Percentiles rank a stretch among this genome's conserved stretches.
Evolutionary conservation across 2,329 filamentous ascomycete species (phyloP).

Genomic region (Neonectria hederae): DNA sequence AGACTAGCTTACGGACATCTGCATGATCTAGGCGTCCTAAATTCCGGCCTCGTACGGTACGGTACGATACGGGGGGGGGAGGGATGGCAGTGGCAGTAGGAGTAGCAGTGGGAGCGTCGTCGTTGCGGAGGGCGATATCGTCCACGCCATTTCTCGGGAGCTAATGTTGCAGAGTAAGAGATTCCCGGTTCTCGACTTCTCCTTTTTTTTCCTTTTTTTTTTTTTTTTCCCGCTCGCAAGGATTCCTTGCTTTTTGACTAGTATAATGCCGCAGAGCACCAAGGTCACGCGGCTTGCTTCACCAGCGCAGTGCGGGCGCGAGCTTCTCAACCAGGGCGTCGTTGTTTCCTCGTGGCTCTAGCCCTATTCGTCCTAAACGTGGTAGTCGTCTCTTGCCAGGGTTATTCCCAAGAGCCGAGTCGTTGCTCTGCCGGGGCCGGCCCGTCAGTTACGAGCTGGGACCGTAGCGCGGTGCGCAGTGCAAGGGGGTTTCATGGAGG

Average conservation of each 20-base stretch:
- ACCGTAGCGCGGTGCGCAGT: background rate
- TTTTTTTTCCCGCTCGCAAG: background rate
- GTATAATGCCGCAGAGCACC: background rate
- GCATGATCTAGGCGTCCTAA: background rate
- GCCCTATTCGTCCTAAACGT: background rate
- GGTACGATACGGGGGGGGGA: no score
- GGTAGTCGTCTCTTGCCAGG: background rate
- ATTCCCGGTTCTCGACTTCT: background rate
- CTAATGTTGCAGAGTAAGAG: no score
- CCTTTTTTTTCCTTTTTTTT: background rate
- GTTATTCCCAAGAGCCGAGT: background rate
- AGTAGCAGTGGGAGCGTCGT: no score
- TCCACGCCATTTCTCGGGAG: background rate
- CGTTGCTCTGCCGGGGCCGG: background rate
- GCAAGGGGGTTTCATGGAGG: background rate
- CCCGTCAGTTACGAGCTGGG: background rate
- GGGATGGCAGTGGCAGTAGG: no score
- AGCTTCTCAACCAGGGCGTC: no score
- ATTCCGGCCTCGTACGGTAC: background rate
- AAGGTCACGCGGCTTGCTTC: background rate
- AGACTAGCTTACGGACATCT: background rate
- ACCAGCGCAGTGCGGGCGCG: background rate
- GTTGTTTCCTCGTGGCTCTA: background rate
- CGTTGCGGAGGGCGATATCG: background rate
- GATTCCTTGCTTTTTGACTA: background rate